Percentiles rank a stretch among this genome's conserved stretches.
These are phyloP conservation scores for Neofusicoccum sp. DNA, from an alignment of 2,329 filamentous ascomycete genomes.

Conservation along the genomic window DNA sequence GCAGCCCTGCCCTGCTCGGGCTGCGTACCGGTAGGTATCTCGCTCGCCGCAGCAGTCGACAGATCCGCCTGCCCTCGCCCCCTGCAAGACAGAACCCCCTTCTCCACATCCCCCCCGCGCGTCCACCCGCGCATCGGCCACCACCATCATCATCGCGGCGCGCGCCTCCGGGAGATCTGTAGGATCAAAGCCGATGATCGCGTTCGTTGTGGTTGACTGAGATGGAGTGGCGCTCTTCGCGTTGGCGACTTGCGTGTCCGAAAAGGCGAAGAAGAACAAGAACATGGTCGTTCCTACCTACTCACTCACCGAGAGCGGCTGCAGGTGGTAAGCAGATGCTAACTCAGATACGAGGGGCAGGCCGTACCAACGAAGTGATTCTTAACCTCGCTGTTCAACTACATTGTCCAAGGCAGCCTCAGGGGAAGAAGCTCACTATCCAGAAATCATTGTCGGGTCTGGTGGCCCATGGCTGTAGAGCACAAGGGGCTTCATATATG, in stretches of 20 bases:
- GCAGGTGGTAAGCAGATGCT: neutral
- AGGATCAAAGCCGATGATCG: constrained; percentile 45
- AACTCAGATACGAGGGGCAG: neutral
- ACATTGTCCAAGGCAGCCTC: constrained; percentile 36
- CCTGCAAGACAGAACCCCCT: neutral
- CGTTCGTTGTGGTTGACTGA: constrained; percentile 44
- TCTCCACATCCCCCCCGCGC: constrained; percentile 7
- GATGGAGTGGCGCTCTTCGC: constrained; percentile 31
- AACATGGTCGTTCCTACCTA: constrained; percentile 17
- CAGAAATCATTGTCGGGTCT: neutral
- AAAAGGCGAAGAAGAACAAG: constrained; percentile 29
- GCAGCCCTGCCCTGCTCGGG: neutral
- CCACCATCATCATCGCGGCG: neutral
- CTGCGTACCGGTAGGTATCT: neutral
- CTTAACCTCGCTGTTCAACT: constrained; percentile 37
- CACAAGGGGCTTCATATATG: neutral
- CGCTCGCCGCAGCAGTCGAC: constrained; percentile 11
- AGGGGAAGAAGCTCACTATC: constrained; percentile 19
- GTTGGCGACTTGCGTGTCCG: constrained; percentile 48
- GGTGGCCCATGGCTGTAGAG: neutral
- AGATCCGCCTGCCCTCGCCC: neutral
- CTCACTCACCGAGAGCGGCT: constrained; percentile 16
- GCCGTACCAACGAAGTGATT: constrained; percentile 25
- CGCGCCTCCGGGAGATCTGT: constrained; percentile 22
- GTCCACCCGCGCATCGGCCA: neutral